These are phyloP conservation scores for Pleurotus ostreatus DNA, from an alignment of 768 basidiomycete genomes.

Conservation along the genomic window DNA sequence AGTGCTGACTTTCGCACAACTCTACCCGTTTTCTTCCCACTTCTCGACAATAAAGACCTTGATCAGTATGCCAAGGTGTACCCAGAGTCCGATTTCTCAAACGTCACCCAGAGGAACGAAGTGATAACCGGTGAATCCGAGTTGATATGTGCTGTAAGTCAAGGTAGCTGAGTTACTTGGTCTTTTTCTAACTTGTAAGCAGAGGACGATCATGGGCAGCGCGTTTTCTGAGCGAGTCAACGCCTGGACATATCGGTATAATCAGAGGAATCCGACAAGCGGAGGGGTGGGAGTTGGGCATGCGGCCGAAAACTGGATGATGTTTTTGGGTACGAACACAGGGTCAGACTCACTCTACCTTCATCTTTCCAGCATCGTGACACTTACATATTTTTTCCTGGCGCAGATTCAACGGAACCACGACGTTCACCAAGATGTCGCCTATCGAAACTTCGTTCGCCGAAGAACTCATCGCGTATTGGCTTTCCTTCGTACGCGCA, in stretches of 20 bases:
- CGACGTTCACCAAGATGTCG: constrained; percentile 42
- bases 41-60: constrained; percentile 34
- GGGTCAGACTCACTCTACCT: constrained; percentile 34
- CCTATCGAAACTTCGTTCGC: constrained; percentile 47
- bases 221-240: constrained; percentile 30
- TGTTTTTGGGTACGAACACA: constrained; percentile 58
- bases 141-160: constrained; percentile 50
- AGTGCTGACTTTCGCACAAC: constrained; percentile 33
- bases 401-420: constrained; percentile 47
- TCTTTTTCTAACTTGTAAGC: neutral
- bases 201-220: constrained; percentile 44
- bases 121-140: constrained; percentile 46
- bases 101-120: constrained; percentile 35
- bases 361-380: neutral
- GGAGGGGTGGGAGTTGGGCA: constrained; percentile 35
- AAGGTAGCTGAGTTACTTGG: neutral
- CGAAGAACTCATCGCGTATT: constrained; percentile 58
- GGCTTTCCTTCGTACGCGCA: constrained; percentile 61
- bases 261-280: constrained; percentile 46
- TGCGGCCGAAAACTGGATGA: constrained; percentile 66
- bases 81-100: constrained; percentile 38
- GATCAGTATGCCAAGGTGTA: constrained; percentile 36
- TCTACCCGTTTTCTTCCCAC: constrained; percentile 40
- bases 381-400: constrained; percentile 1
- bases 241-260: constrained; percentile 57